These are phyloP conservation scores for Claviceps africana DNA, from an alignment of 2,329 filamentous ascomycete genomes.

Conservation along the genomic window DNA sequence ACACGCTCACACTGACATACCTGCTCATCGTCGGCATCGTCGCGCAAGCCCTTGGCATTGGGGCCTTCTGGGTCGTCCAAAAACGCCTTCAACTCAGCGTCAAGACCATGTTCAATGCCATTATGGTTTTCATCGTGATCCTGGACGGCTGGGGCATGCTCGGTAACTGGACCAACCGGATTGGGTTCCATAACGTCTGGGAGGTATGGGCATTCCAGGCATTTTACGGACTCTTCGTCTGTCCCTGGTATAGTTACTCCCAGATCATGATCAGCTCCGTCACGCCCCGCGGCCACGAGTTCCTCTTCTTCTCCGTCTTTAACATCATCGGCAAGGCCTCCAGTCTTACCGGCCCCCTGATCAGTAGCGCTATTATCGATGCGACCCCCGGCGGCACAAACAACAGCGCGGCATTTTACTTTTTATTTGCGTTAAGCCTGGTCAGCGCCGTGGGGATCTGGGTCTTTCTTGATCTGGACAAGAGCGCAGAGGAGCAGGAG, in stretches of 20 bases:
- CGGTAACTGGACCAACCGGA: constrained; percentile 29
- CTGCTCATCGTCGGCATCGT: constrained; percentile 52
- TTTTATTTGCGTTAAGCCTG: constrained; percentile 44
- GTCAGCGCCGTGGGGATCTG: constrained; percentile 39
- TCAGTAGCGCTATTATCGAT: constrained; percentile 57
- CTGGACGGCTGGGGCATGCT: constrained; percentile 38
- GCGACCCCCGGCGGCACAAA: constrained; percentile 38
- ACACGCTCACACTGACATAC: constrained; percentile 50
- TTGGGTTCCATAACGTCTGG: constrained; percentile 32
- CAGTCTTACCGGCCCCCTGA: constrained; percentile 53
- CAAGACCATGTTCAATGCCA: constrained; percentile 54
- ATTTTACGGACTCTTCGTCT: constrained; percentile 53
- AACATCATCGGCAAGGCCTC: constrained; percentile 56
- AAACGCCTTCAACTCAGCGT: constrained; percentile 43
- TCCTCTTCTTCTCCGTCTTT: constrained; percentile 56
- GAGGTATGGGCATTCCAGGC: constrained; percentile 32
- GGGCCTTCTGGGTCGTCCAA: constrained; percentile 47
- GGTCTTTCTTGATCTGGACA: constrained; percentile 44
- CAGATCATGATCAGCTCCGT: constrained; percentile 61
- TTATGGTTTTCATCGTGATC: constrained; percentile 47
- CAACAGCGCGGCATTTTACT: constrained; percentile 51
- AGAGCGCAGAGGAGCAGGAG: constrained; percentile 45
- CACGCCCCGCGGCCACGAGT: constrained; percentile 53
- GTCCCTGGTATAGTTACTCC: constrained; percentile 57
- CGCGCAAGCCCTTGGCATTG: constrained; percentile 49